Base-by-base conservation (phyloP, 1,284 basidiomycete species). In the Cystobasidium slooffiae region DNA sequence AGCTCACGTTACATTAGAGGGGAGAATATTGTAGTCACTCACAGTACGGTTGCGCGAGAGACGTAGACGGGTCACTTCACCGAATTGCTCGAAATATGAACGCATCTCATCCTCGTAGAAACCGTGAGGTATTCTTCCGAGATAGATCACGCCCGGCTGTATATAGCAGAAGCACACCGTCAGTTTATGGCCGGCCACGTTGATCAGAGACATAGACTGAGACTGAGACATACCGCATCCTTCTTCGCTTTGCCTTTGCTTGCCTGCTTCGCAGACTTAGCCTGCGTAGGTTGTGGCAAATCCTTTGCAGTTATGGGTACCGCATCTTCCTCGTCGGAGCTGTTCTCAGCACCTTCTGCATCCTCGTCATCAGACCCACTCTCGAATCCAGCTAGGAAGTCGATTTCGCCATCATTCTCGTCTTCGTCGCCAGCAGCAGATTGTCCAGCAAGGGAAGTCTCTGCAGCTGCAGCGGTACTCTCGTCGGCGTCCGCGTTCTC, bases 31-130 rank as follows among this genome's bases (percentile, higher is more conserved):
- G 18, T 16, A 5, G 0, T n/a, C 18, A 76, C 82, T 55, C 47
- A 93, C 93, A 87, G 91, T 93, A 84, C 93, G 94, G 83, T 97
- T 99, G 70, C 97, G 88, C 4, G 94, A 96, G 20, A 99, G 84
- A 20, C 97, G 88, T 53, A 98, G 82, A 51, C 96, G 90, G 3
- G 91, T 91, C 55, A 99, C 89, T 61, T 90, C 88, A 20, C 97
- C 97, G 79, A 99, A 99, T 82, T 99, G 97, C 41, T 89, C 86
- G 81, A 99, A 97, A 84, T 99, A 99, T 10, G 88, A 88, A 76
- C 88, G 89, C 84, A 99, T 89, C 83, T 98, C 90, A 72, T 92
- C 91, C 83, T 99, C 97, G 83, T 94, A 96, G 84, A 99, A 99
- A 22, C 95, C 96, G 79, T 97, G 93, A 0, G 97, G 97, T 77